Conservation (phyloP, 345 rosid species). For the Brassica nigra region DNA sequence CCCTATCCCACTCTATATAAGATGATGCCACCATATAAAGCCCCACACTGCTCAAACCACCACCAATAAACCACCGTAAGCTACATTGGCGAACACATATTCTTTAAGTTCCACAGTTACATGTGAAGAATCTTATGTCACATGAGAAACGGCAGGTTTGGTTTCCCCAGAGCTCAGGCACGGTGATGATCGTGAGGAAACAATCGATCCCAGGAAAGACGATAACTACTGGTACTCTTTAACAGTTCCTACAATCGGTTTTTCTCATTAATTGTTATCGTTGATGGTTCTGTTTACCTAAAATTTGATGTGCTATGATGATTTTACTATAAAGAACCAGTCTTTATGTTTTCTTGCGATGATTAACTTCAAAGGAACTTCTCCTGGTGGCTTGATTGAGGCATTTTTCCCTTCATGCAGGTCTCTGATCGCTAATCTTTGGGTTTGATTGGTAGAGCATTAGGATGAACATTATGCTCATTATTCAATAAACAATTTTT, state of each 20-base stretch:
- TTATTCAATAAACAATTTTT: too few species aligned
- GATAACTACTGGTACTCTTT: background rate
- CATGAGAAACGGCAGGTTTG: background rate
- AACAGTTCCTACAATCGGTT: background rate
- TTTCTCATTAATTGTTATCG: too few species aligned
- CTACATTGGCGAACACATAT: background rate
- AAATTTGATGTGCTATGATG: too few species aligned
- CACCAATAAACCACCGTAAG: background rate
- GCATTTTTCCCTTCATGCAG: too few species aligned
- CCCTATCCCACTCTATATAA: background rate
- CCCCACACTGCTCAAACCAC: background rate
- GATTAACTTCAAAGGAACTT: too few species aligned
- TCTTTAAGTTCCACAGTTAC: background rate
- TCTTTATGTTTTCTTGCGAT: too few species aligned
- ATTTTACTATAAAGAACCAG: too few species aligned
- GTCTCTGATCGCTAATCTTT: too few species aligned
- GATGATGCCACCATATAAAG: background rate
- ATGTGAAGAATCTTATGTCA: background rate
- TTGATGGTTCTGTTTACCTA: too few species aligned
- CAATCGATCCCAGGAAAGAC: background rate
- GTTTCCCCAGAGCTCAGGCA: background rate
- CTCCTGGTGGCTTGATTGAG: too few species aligned
- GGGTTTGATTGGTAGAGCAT: too few species aligned
- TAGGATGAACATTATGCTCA: too few species aligned
- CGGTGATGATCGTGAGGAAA: background rate